Evolutionary conservation across 2,329 filamentous ascomycete species (phyloP), one percentile per base, ranked within the genome.

Genomic region (Cercospora canescens): DNA sequence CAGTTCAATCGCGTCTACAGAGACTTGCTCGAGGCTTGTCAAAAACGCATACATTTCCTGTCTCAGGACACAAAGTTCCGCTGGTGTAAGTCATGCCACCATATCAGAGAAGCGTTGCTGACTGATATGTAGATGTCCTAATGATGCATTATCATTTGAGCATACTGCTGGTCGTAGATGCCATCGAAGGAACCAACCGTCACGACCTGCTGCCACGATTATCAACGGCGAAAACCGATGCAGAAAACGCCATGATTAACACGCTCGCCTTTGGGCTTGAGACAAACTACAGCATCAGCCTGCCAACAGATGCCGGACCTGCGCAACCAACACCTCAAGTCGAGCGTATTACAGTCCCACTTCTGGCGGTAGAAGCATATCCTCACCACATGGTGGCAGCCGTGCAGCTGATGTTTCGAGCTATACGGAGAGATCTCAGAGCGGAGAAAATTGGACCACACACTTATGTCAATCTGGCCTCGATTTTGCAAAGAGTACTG

Each of bases 341-440:
- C 11, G 57, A 56, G 18, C 45, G 39, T 32, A 34, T 61, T 11
- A 62, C 32, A 4, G 62, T 62, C 1, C 48, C 65, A 30, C 62
- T 67, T 11, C 57, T 64, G 18, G 57, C 57, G 9, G 59, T 64
- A 6, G 65, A 67, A 21, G 61, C 65, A 9, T 67, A 67, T 41
- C 62, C 65, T 21, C 65, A 67, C 24, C 65, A 67, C 30, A 57
- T 61, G 21, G 50, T 67, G 4, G 65, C 61, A 12, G 35, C 55
- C 18, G 57, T 64, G 8, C 61, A 67, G 62, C 62, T 67, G 18
- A 64, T 67, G 65, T 52, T 63, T n/a, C 62, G 62, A 21, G 62
- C 65, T 4, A 64, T 67, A n/a, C 55, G 63, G 45, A 26, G 62
- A 37, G 61, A 67, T 26, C 56, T 64, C 24, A 35, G 55, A 16